Conservation (phyloP, 2,329 filamentous ascomycete species). For the Aspergillus persii region DNA sequence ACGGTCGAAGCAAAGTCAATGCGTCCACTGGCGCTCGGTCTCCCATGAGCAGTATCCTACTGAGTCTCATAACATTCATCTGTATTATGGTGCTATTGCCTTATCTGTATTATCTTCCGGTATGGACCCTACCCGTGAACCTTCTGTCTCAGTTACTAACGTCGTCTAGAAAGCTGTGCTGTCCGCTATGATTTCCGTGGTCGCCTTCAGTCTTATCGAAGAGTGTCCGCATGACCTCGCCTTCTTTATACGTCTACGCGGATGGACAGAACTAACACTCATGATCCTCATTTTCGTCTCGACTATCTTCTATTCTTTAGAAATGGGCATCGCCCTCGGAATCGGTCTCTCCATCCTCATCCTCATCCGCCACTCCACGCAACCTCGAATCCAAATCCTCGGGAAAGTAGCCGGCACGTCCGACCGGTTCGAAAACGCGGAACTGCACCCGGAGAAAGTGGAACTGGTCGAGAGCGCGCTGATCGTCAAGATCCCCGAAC, state of each 20-base stretch:
- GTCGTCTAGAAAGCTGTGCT: constrained; percentile 77
- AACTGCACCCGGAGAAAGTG: constrained; percentile 66
- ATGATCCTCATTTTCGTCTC: constrained; percentile 89
- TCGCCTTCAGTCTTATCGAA: constrained; percentile 91
- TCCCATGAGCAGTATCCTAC: constrained; percentile 86
- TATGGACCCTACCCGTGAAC: constrained; percentile 48
- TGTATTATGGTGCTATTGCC: constrained; percentile 80
- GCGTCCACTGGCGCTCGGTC: constrained; percentile 86
- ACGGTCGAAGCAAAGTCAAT: constrained; percentile 94
- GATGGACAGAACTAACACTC: constrained; percentile 79
- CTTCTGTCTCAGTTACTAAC: neutral
- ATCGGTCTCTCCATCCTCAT: constrained; percentile 87
- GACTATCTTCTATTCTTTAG: constrained; percentile 93
- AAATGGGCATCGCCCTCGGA: constrained; percentile 88
- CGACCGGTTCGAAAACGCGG: constrained; percentile 81
- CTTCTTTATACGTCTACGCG: constrained; percentile 83
- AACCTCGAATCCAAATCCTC: constrained; percentile 92
- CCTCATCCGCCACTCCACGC: constrained; percentile 85
- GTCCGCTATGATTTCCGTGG: constrained; percentile 89
- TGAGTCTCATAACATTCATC: constrained; percentile 78
- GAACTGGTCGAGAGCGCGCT: constrained; percentile 90
- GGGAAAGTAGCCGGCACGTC: constrained; percentile 78
- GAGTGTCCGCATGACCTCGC: constrained; percentile 88
- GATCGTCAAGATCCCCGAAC: constrained; percentile 97
- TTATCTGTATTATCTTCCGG: constrained; percentile 93